Base-by-base conservation (phyloP, 352 stramenopile genomes). In the Lagenidium sp. region DNA sequence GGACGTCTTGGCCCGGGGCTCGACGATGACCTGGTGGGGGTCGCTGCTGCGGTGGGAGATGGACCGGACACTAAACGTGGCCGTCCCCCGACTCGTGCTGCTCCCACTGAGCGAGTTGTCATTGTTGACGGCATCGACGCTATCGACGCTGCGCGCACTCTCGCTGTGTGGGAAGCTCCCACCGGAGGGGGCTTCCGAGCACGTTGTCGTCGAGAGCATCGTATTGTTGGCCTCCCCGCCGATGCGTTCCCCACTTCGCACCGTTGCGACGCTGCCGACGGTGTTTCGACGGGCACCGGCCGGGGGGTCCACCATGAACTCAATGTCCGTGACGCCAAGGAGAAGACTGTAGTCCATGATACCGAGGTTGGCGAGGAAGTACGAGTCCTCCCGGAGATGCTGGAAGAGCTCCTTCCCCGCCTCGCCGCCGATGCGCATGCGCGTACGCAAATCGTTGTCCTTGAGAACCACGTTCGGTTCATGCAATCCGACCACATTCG, bases 321-420 rank as follows among this genome's bases (percentile, higher is more conserved):
- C 76, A 24, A 88, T 83, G 44, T 91, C 76, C 41, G 82, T 74
- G 19, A 95, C 76, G 6, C 83, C 83, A 1, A 96, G 57, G n/a
- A 96, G 53, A 15, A 96, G 47, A 42, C 75, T 92, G 60, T 96
- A 96, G 50, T 96, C 85, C 85, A 96, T 96, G 47, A 95, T 94
- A 4, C 82, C 82, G 1, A 84, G 50, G 7, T 71, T 43, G 36
- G 70, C 77, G 2, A 95, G 49, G 39, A 95, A 93, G 1, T 77
- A 34, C 24, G 75, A 87, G 55, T 95, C 83, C 10, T 82, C 63
- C 0, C 66, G 58, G 30, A 95, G 39, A 24, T 85, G 60, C 21
- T 85, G 66, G 39, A 72, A 90, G 13, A 93, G 34, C 29, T 69
- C 55, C 8, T 68, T 60, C 6, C 78, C 78, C 52, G 69, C 63